Evolutionary conservation across 2,329 filamentous ascomycete genomes (phyloP).

Genomic region (Nannizzia gypsea): DNA sequence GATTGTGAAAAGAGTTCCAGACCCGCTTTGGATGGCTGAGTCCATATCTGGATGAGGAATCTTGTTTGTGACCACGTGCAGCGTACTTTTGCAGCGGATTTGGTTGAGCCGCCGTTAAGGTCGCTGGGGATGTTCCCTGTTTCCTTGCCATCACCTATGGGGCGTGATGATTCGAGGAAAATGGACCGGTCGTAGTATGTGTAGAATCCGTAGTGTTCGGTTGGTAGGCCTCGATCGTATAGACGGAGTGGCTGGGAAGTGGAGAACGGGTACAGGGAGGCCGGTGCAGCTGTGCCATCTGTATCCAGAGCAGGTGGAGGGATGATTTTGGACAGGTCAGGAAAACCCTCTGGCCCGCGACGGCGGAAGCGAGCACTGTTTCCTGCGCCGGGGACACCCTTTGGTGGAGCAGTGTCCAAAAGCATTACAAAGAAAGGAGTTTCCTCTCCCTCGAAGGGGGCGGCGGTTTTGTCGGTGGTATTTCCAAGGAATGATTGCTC

Average conservation of each 20-base stretch:
- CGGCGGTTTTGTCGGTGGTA: constrained; percentile 63
- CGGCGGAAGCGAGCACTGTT: constrained; percentile 22
- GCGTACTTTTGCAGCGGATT: constrained; percentile 35
- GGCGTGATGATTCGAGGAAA: constrained; percentile 54
- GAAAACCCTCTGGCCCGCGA: constrained; percentile 18
- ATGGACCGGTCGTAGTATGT: constrained; percentile 81
- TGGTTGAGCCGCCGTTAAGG: constrained; percentile 38
- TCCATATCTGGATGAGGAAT: constrained; percentile 53
- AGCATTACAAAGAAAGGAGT: constrained; percentile 84
- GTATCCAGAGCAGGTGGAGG: constrained; percentile 51
- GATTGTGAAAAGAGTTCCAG: constrained; percentile 18
- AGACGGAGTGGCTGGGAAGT: constrained; percentile 65
- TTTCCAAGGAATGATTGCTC: constrained; percentile 77
- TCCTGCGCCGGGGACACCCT: background rate
- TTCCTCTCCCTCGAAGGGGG: constrained; percentile 65
- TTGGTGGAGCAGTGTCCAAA: constrained; percentile 34
- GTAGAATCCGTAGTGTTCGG: constrained; percentile 91
- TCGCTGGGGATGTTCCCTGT: constrained; percentile 35
- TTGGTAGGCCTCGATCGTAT: constrained; percentile 66
- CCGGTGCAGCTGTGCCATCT: constrained; percentile 62
- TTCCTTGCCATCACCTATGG: constrained; percentile 35
- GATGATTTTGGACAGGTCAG: constrained; percentile 44
- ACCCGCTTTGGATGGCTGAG: constrained; percentile 27
- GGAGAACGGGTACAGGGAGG: constrained; percentile 58
- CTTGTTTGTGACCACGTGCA: constrained; percentile 52